Evolutionary conservation across 2,329 filamentous ascomycete species (phyloP).

Genomic region (Apiospora sp.): DNA sequence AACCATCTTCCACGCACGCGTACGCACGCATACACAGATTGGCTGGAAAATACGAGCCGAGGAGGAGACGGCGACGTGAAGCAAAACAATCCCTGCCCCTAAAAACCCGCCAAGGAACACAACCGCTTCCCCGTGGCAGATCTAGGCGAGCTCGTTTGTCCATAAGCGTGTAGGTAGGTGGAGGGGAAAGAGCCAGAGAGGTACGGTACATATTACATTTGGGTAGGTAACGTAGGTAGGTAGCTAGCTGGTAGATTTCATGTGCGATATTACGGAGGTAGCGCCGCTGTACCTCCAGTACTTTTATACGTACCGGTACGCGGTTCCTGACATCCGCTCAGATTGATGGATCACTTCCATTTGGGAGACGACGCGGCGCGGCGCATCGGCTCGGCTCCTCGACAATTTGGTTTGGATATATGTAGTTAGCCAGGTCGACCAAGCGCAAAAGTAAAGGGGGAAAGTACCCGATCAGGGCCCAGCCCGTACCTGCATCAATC

Average conservation of each 20-base stretch:
- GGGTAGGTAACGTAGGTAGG: too few relatives aligned
- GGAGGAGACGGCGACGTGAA: neutral
- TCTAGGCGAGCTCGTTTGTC: conserved; percentile 7
- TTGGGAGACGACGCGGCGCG: neutral
- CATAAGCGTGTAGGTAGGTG: neutral
- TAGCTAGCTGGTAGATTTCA: too few relatives aligned
- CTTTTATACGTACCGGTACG: neutral
- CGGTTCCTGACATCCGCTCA: conserved; percentile 10
- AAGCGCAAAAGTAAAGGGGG: neutral
- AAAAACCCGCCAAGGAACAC: conserved; percentile 5
- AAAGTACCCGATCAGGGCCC: neutral
- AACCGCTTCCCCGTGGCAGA: neutral
- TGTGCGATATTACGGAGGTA: conserved; percentile 8
- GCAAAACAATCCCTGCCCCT: neutral
- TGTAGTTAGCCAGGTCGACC: too few relatives aligned
- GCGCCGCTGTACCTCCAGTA: neutral
- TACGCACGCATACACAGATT: neutral
- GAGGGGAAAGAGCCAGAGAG: neutral
- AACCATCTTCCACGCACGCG: neutral
- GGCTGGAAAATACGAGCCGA: conserved; percentile 9
- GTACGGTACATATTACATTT: too few relatives aligned
- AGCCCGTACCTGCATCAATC: conserved; percentile 16
- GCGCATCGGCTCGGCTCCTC: conserved; percentile 11
- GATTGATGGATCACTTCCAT: conserved; percentile 5
- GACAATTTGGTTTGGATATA: neutral